phyloP scores from a whole-genome alignment of 495 filamentous ascomycete species.

The Xylaria scruposa region DNA sequence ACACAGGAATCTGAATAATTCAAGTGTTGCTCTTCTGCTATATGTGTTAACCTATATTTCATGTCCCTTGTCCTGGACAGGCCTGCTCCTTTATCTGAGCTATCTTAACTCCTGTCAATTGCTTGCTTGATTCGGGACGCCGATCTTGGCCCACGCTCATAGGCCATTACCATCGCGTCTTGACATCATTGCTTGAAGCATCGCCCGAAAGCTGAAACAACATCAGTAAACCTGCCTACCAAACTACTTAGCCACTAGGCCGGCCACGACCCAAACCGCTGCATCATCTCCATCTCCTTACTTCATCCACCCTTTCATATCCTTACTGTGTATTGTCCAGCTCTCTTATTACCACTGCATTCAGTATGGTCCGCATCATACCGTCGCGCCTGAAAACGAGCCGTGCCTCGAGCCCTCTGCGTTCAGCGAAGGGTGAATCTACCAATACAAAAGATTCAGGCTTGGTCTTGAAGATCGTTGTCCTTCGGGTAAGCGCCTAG shows the following conservation, averaged over 20 bases:
- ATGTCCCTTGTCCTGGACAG: not conserved
- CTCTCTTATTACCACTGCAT: not conserved
- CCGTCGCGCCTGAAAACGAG: constrained; percentile 73
- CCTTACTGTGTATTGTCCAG: constrained; percentile 3
- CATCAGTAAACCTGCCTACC: constrained; percentile 19
- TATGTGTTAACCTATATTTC: not conserved
- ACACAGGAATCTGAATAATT: not conserved
- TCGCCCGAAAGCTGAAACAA: constrained; percentile 28
- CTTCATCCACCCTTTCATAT: not conserved
- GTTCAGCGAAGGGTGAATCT: constrained; percentile 46
- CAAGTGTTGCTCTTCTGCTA: not conserved
- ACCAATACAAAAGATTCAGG: constrained; percentile 49
- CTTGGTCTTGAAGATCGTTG: constrained; percentile 58
- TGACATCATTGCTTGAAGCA: constrained; percentile 35
- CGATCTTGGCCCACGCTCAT: constrained; percentile 8
- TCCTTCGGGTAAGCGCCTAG: constrained; percentile 55
- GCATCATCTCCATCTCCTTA: not conserved
- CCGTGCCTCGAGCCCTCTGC: constrained; percentile 52
- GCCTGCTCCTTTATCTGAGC: not conserved
- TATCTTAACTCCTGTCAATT: constrained; percentile 2
- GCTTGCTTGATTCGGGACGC: not conserved
- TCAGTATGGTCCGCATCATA: constrained; percentile 74
- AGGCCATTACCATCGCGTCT: constrained; percentile 15
- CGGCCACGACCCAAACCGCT: constrained; percentile 13
- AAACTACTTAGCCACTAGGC: constrained; percentile 7